phyloP scores from a whole-genome alignment of 208 protist genomes.

The Leishmania martiniquensis region DNA sequence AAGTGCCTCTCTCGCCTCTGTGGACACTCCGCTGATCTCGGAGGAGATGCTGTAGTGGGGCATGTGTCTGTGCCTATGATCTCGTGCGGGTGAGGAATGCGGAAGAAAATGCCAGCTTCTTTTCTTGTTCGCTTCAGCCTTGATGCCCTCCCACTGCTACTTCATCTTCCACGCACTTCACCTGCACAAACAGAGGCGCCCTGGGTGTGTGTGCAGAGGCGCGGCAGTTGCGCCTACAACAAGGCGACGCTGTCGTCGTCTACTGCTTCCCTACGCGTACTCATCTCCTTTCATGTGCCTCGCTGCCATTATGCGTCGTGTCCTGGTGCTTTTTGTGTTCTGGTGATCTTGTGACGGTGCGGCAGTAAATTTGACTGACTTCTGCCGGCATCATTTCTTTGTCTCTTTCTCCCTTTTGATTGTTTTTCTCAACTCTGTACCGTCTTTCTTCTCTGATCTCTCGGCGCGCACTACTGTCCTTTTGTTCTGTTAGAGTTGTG shows the following conservation, averaged over 20 bases:
- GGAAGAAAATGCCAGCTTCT: background rate
- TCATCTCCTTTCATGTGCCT: too few species aligned
- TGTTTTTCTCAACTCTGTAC: constrained; percentile 1
- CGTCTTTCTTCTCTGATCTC: background rate
- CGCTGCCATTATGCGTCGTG: background rate
- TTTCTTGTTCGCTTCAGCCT: too few species aligned
- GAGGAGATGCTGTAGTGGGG: background rate
- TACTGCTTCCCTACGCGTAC: background rate
- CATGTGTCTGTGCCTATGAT: constrained; percentile 2
- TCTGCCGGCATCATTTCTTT: background rate
- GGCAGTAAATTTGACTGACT: background rate
- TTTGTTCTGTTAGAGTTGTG: background rate
- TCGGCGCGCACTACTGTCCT: background rate
- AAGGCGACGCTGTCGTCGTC: background rate
- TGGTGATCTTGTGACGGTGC: background rate
- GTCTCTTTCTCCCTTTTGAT: background rate
- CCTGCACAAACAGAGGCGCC: background rate
- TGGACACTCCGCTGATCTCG: background rate
- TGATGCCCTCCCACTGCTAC: background rate
- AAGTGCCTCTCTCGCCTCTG: background rate
- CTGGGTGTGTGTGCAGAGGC: background rate
- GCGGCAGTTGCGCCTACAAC: background rate
- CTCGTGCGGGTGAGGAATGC: background rate
- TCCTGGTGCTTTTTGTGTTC: background rate
- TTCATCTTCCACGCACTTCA: background rate